Conservation (phyloP, 768 basidiomycete species). For the Hygrophorus pudorinus region DNA sequence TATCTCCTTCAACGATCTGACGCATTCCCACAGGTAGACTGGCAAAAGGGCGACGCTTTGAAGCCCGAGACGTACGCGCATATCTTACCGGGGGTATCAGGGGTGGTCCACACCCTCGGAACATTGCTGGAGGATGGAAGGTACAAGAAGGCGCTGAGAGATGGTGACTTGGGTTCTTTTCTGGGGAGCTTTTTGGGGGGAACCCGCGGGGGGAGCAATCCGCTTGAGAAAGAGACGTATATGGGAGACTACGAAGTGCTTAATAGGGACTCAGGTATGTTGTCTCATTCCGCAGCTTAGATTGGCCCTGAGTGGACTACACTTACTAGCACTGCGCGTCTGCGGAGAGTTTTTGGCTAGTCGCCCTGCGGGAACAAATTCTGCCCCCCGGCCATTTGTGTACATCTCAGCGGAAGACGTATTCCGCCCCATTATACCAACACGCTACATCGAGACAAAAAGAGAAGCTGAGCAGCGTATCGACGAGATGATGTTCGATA, state of each 20-base stretch:
- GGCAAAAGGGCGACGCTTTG: conserved; percentile 80
- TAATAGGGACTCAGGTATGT: conserved; percentile 85
- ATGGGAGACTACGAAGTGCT: conserved; percentile 64
- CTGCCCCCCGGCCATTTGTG: conserved; percentile 60
- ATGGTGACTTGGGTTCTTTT: conserved; percentile 45
- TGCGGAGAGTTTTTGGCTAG: conserved; percentile 64
- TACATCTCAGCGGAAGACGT: conserved; percentile 95
- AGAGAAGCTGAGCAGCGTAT: conserved; percentile 79
- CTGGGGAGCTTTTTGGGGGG: conserved; percentile 34
- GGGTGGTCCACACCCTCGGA: conserved; percentile 91
- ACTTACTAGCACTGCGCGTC: conserved; percentile 65
- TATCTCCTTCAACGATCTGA: conserved; percentile 11
- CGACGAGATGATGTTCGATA: conserved; percentile 34
- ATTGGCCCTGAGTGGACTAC: conserved; percentile 8
- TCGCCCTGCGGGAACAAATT: conserved; percentile 18
- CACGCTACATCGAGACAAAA: conserved; percentile 89
- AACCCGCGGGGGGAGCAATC: conserved; percentile 44
- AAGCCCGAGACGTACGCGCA: conserved; percentile 62
- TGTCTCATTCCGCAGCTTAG: conserved; percentile 3
- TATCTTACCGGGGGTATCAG: conserved; percentile 55
- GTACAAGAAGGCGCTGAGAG: conserved; percentile 70
- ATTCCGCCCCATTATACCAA: conserved; percentile 77
- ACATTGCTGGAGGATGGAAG: conserved; percentile 70
- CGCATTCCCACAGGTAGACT: conserved; percentile 55
- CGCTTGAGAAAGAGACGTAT: conserved; percentile 39